A percentile compares a stretch with the other conserved stretches of the same genome.
phyloP scores from a whole-genome alignment of 2,329 filamentous ascomycete species.

The Aureobasidium sp. region DNA sequence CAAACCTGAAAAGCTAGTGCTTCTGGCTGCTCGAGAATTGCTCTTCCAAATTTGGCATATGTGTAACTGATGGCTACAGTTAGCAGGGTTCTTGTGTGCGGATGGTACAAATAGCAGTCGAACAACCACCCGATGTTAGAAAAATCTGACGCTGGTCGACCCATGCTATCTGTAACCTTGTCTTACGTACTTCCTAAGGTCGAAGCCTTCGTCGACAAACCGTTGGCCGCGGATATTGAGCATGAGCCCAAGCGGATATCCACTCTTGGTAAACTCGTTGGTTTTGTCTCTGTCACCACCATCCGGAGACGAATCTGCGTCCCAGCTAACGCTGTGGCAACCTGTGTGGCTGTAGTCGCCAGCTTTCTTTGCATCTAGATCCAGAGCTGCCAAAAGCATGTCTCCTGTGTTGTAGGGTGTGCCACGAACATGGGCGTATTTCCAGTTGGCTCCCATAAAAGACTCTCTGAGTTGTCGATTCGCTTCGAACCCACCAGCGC shows the following conservation, averaged over 20 bases:
- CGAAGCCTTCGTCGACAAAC: conserved; percentile 59
- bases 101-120: too few species aligned
- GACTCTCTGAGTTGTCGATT: conserved; percentile 48
- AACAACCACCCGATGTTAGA: too few species aligned
- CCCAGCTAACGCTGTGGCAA: conserved; percentile 58
- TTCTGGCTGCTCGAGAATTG: conserved; percentile 51
- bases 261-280: conserved; percentile 62
- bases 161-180: too few species aligned
- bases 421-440: conserved; percentile 52
- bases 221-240: conserved; percentile 50
- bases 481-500: conserved; percentile 57
- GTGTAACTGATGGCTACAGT: conserved; percentile 37
- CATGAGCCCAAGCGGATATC: conserved; percentile 60
- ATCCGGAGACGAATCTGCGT: conserved; percentile 49
- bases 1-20: conserved; percentile 57
- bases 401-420: conserved; percentile 59
- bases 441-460: conserved; percentile 53
- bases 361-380: conserved; percentile 41
- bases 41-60: conserved; percentile 56
- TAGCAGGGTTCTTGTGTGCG: too few species aligned
- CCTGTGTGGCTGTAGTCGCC: conserved; percentile 47
- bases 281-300: conserved; percentile 50
- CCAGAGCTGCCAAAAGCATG: conserved; percentile 45
- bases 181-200: conserved; percentile 44
- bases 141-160: too few species aligned